Evolutionary conservation across 2,329 filamentous ascomycete genomes (phyloP).

Genomic region (Exophiala spinifera): DNA sequence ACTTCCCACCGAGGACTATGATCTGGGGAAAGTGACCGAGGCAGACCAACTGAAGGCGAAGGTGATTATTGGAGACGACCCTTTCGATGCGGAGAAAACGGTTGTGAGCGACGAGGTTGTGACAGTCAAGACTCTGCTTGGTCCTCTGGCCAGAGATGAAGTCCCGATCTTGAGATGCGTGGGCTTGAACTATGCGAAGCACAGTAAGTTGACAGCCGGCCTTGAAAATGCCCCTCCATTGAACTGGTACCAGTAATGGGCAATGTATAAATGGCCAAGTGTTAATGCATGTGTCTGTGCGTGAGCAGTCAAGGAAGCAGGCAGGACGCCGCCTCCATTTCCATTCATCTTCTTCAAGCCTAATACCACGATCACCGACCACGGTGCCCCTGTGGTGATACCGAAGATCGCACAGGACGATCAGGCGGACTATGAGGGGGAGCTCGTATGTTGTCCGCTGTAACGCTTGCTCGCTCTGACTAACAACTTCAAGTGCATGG

Average conservation of each 20-base stretch:
- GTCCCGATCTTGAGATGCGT: constrained; percentile 55
- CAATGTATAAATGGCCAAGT: not conserved
- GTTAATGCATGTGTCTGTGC: not conserved
- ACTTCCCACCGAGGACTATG: constrained; percentile 39
- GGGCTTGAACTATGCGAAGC: constrained; percentile 47
- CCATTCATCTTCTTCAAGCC: constrained; percentile 43
- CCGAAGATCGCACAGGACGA: constrained; percentile 39
- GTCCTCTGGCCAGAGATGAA: constrained; percentile 50
- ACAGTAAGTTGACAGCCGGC: constrained; percentile 38
- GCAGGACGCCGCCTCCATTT: constrained; percentile 36
- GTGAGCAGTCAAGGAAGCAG: constrained; percentile 35
- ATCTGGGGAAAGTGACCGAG: constrained; percentile 49
- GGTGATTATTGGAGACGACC: constrained; percentile 50
- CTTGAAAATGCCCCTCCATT: not conserved
- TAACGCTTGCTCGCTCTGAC: not conserved
- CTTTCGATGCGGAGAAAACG: constrained; percentile 42
- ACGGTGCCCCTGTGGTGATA: constrained; percentile 31
- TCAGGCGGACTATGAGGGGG: constrained; percentile 42
- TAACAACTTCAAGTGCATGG: constrained; percentile 16
- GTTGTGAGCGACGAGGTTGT: constrained; percentile 53
- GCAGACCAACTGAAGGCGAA: constrained; percentile 51
- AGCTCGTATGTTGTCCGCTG: constrained; percentile 32
- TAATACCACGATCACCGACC: constrained; percentile 35
- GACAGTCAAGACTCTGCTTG: constrained; percentile 53
- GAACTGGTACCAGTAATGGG: not conserved